Evolutionary conservation across 352 stramenopile genomes (phyloP).

Genomic region (Elongisporangium senticosum): DNA sequence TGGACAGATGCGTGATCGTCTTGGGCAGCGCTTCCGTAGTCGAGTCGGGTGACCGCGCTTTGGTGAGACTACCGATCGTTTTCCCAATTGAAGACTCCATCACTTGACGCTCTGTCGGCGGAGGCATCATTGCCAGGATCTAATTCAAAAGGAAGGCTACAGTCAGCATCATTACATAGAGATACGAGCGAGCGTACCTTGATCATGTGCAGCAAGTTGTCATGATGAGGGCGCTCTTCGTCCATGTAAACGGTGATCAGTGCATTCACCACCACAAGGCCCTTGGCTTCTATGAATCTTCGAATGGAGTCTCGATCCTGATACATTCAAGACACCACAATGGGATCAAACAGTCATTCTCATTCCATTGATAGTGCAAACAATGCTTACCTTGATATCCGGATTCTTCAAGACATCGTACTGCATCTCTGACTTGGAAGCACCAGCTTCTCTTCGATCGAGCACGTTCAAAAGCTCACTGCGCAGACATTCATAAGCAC

Average conservation of each 20-base stretch:
- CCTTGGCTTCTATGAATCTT: slow-evolving; percentile 53
- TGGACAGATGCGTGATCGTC: slow-evolving; percentile 40
- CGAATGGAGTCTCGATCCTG: slow-evolving; percentile 54
- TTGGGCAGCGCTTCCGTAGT: slow-evolving; percentile 29
- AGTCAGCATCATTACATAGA: not conserved
- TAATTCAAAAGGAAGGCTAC: slow-evolving; percentile 24
- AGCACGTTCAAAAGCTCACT: slow-evolving; percentile 45
- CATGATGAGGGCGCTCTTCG: slow-evolving; percentile 7
- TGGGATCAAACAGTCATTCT: not conserved
- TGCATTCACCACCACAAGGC: slow-evolving; percentile 52
- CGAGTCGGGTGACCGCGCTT: slow-evolving; percentile 27
- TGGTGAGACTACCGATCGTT: slow-evolving; percentile 50
- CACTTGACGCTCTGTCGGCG: slow-evolving; percentile 42
- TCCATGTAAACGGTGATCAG: slow-evolving; percentile 31
- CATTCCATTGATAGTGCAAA: not conserved
- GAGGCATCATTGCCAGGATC: slow-evolving; percentile 70
- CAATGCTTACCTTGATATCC: slow-evolving; percentile 31
- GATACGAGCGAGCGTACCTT: slow-evolving; percentile 1
- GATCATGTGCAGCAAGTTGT: slow-evolving; percentile 11
- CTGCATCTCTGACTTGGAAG: slow-evolving; percentile 40
- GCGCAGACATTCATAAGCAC: slow-evolving; percentile 60
- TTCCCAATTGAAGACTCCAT: slow-evolving; percentile 56
- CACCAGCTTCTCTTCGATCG: slow-evolving; percentile 30
- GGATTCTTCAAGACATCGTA: slow-evolving; percentile 54
- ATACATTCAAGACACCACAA: not conserved